Evolutionary conservation across 495 filamentous ascomycete genomes (phyloP).

Genomic region (Bacidia rubella): DNA sequence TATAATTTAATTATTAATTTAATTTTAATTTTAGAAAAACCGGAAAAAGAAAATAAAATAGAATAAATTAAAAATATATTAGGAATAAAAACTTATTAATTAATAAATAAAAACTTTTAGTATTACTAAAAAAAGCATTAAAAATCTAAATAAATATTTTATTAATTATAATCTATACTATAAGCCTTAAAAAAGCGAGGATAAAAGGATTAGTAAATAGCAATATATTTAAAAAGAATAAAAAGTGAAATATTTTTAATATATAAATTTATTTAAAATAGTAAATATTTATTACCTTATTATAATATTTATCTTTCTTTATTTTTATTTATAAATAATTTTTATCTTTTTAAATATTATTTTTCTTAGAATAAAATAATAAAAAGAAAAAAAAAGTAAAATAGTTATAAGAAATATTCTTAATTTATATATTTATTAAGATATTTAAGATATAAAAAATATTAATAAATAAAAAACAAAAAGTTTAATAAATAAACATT

Average conservation of each 20-base stretch:
- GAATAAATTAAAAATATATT: neutral
- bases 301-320: neutral
- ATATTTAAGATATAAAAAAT: neutral
- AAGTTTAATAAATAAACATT: neutral
- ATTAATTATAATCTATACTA: neutral
- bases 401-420: slow-evolving; percentile 1
- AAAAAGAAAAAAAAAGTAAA: neutral
- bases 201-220: neutral
- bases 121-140: neutral
- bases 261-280: neutral
- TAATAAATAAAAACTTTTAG: neutral
- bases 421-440: neutral
- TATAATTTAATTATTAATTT: slow-evolving; percentile 3
- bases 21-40: neutral
- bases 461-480: neutral
- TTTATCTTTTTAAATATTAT: neutral
- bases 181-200: neutral
- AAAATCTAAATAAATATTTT: neutral
- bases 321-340: slow-evolving; percentile 4
- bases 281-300: neutral
- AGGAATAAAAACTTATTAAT: neutral
- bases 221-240: neutral
- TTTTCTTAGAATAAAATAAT: neutral
- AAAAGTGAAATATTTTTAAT: neutral
- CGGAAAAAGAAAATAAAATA: neutral